Base-by-base conservation (phyloP, 495 filamentous ascomycete species). In the Cetradonia linearis region DNA sequence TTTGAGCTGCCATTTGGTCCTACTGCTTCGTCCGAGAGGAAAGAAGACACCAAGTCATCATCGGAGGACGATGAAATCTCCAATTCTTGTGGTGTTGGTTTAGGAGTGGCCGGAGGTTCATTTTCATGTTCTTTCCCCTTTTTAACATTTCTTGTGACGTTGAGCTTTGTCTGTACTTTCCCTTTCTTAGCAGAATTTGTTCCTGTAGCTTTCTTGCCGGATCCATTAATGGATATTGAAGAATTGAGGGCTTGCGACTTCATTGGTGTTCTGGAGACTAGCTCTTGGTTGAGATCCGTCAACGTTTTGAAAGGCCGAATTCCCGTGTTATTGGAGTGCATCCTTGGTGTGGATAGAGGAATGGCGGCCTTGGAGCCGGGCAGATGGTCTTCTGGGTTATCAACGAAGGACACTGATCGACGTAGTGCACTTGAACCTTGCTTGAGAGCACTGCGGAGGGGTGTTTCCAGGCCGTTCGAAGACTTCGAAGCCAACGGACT, bases 151-250 rank as follows among this genome's bases (percentile, higher is more conserved):
- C 62, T 47, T 14, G 42, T 57, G 3, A 65, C 47, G 6, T 67
- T 65, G 4, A 67, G 63, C 48, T 55, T 67, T 11, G 60, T 62
- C 52, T 67, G 65, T 8, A 57, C 16, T 48, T 65, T 67, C 30
- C 48, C 48, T 10, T 53, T 60, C 11, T 53, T 60, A 27, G 25
- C 37, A 18, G 47, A 13, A 25, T 18, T 20, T 44, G 18, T 36
- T 10, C 53, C 59, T 7, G 59, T 38, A n/a, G 42, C 33, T 56
- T 56, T 31, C 25, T 33, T 57, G 48, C 37, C 33, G 8, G 44
- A 8, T 49, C 28, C 33, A 18, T 54, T 61, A 28, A 13, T 31
- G 20, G 62, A 25, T 10, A 30, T 33, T 10, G 38, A 7, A 14
- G n/a, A 27, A 33, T 52, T 48, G 13, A n/a, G 9, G 16, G 56